A percentile compares a stretch with the other conserved stretches of the same genome.
These are phyloP conservation scores for Speleostelium caveatum DNA, from an alignment of 78 protist species.

Conservation along the genomic window DNA sequence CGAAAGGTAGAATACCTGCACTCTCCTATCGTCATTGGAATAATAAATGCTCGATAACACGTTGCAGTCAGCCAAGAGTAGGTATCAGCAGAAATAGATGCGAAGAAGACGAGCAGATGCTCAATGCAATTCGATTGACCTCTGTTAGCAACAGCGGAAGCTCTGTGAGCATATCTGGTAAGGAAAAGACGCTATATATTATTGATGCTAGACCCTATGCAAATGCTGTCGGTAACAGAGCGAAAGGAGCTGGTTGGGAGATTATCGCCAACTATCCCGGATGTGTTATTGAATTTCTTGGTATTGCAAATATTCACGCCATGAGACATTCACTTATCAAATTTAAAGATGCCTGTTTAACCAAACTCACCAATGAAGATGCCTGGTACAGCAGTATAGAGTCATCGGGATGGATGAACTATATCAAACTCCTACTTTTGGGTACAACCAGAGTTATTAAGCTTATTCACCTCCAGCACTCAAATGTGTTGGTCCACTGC, in stretches of 20 bases:
- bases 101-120: slow-evolving; percentile 71
- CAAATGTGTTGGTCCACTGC: slow-evolving; percentile 93
- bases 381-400: slow-evolving; percentile 43
- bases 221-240: slow-evolving; percentile 89
- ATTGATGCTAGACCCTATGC: slow-evolving; percentile 87
- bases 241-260: slow-evolving; percentile 81
- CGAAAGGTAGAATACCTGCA: slow-evolving; percentile 88
- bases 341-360: slow-evolving; percentile 27
- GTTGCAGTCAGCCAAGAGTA: slow-evolving; percentile 86
- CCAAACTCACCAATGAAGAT: slow-evolving; percentile 30
- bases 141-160: neutral
- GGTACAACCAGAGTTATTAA: slow-evolving; percentile 63
- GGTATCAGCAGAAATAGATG: slow-evolving; percentile 79
- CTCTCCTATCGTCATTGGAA: slow-evolving; percentile 79
- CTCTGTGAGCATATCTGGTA: neutral
- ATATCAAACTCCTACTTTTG: slow-evolving; percentile 41
- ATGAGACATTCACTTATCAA: slow-evolving; percentile 77
- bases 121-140: slow-evolving; percentile 69
- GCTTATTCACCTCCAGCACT: slow-evolving; percentile 22
- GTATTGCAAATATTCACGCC: slow-evolving; percentile 93
- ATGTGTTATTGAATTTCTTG: slow-evolving; percentile 74
- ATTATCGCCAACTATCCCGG: slow-evolving; percentile 72
- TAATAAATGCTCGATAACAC: slow-evolving; percentile 79
- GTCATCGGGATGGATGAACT: slow-evolving; percentile 67
- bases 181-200: slow-evolving; percentile 59